Percentiles rank a stretch among this genome's conserved stretches.
Evolutionary conservation across 352 stramenopile genomes (phyloP).

Genomic region (Blastocystis sp.): DNA sequence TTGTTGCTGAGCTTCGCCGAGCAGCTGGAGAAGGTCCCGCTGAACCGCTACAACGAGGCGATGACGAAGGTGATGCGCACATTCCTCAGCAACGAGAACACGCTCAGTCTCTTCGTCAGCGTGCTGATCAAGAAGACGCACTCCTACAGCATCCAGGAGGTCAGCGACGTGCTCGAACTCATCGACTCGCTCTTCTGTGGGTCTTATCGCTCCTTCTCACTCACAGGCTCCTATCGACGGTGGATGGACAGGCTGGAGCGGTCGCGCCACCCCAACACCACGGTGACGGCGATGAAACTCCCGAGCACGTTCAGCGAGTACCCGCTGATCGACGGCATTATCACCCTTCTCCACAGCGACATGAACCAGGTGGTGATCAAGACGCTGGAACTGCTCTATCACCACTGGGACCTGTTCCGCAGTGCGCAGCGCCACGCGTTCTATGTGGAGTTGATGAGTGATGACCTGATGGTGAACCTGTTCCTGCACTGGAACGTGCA

Average conservation of each 20-base stretch:
- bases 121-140: slow-evolving; percentile 55
- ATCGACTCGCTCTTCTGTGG: slow-evolving; percentile 64
- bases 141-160: slow-evolving; percentile 67
- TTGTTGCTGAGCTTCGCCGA: slow-evolving; percentile 60
- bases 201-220: not conserved
- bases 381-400: slow-evolving; percentile 67
- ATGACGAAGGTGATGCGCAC: slow-evolving; percentile 73
- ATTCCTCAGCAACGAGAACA: slow-evolving; percentile 68
- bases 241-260: slow-evolving; percentile 64
- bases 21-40: slow-evolving; percentile 38
- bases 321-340: slow-evolving; percentile 33
- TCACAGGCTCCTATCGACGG: slow-evolving; percentile 44
- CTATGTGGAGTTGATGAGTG: slow-evolving; percentile 28
- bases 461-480: not conserved
- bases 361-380: slow-evolving; percentile 74
- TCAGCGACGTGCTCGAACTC: slow-evolving; percentile 60
- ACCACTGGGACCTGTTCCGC: slow-evolving; percentile 69
- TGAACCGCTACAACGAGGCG: slow-evolving; percentile 37
- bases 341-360: slow-evolving; percentile 64
- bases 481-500: slow-evolving; percentile 73
- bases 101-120: slow-evolving; percentile 62
- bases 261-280: slow-evolving; percentile 52
- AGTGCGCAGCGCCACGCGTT: slow-evolving; percentile 21
- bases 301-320: slow-evolving; percentile 51
- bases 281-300: slow-evolving; percentile 14